Base-by-base conservation (phyloP, 73 alveolate genomes). In the Uronychia binucleata region DNA sequence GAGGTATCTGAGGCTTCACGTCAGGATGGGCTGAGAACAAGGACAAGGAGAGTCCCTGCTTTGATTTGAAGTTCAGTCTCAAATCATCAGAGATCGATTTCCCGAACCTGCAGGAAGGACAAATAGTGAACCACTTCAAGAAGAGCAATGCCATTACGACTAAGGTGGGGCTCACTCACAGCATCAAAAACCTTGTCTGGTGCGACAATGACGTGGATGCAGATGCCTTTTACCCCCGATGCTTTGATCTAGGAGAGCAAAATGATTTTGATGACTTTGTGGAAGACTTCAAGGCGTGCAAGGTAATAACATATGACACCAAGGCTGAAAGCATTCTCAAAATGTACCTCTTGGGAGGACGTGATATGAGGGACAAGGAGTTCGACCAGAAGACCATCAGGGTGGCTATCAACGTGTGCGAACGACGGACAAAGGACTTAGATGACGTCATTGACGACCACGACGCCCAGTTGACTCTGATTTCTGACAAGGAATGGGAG, bases 221-320 rank as follows among this genome's bases (percentile, higher is more conserved):
- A 26, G 99, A 98, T 90, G 93, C 98, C 31, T 98, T 98, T 88
- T 98, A 92, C 85, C 99, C 99, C 28, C 88, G 99, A 85, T 96
- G 99, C 35, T 97, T 92, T 91, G 99, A 98, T 84, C 83, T 97
- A 67, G 86, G 95, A 33, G 98, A 96, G 75, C 92, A 92, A 79
- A 97, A 94, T 58, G 99, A 98, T 75, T 81, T 88, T 32, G 99
- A 97, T 79, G 99, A 97, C 88, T 98, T 97, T 83, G 87, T 92
- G 29, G 96, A 94, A 86, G 99, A 98, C 58, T 98, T 97, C 81
- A 97, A 98, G 60, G 93, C 94, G 5, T 19, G 19, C 5, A 46
- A 46, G 67, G 67, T 46, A 46, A 5, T 19, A 5, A 46, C 19
- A 11, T 19, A 11, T 11, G 5, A 11, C 1, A 87, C 96, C 26